Percentiles rank a stretch among this genome's conserved stretches.
Evolutionary conservation across 1,139 yeast genomes (phyloP).

Genomic region (Geotrichum siamense): DNA sequence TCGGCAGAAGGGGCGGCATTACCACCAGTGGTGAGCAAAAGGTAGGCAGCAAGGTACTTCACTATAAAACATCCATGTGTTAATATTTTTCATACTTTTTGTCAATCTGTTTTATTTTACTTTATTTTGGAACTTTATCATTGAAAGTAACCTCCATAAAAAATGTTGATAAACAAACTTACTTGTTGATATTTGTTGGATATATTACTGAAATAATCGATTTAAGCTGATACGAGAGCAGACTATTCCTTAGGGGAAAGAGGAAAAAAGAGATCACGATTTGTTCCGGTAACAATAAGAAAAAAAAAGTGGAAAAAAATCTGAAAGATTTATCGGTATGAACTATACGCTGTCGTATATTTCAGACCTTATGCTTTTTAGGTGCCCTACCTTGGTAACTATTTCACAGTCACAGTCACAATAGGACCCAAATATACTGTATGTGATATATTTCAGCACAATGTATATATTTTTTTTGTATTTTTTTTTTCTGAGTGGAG

Average conservation of each 20-base stretch:
- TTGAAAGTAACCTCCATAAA: too few species aligned
- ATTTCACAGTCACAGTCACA: background rate
- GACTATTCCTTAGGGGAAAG: conserved; percentile 48
- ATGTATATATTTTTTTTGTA: background rate
- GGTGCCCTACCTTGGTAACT: background rate
- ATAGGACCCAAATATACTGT: background rate
- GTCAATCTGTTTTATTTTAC: too few species aligned
- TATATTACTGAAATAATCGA: conserved; percentile 43
- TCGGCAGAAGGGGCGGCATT: conserved; percentile 77
- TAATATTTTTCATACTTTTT: conserved; percentile 28
- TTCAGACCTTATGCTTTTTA: too few species aligned
- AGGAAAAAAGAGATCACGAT: conserved; percentile 17
- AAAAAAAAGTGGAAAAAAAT: conserved; percentile 13
- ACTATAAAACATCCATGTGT: too few species aligned
- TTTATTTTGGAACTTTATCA: too few species aligned
- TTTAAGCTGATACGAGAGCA: conserved; percentile 47
- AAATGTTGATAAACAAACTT: too few species aligned
- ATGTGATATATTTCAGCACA: background rate
- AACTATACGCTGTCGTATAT: too few species aligned
- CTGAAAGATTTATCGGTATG: background rate
- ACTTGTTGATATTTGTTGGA: conserved; percentile 2
- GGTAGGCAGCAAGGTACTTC: conserved; percentile 47
- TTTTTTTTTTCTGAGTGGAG: background rate
- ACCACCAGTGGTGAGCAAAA: conserved; percentile 43
- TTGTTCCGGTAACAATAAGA: too few species aligned